These are phyloP conservation scores for Hypoxylon sp. DNA, from an alignment of 2,329 filamentous ascomycete species.

Conservation along the genomic window DNA sequence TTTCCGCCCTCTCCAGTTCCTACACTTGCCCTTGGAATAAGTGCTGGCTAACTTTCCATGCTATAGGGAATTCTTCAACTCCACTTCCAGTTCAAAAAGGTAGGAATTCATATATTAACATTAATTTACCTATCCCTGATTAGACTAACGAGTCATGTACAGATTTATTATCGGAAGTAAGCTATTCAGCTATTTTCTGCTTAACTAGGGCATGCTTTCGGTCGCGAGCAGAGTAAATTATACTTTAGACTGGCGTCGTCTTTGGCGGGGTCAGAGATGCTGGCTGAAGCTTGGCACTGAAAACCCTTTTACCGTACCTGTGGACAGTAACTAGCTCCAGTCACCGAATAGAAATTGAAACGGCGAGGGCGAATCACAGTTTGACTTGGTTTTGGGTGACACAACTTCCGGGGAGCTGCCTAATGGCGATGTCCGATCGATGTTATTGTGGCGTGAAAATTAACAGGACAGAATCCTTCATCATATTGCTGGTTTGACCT, in stretches of 20 bases:
- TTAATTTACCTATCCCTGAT: neutral
- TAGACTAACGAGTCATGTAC: conserved; percentile 39
- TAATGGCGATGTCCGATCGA: conserved; percentile 23
- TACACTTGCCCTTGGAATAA: conserved; percentile 26
- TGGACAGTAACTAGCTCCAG: conserved; percentile 10
- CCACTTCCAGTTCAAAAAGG: conserved; percentile 99
- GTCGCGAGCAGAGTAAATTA: conserved; percentile 12
- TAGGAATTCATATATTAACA: conserved; percentile 55
- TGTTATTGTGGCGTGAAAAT: neutral
- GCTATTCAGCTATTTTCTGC: neutral
- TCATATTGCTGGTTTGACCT: neutral
- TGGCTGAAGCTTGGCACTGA: conserved; percentile 9
- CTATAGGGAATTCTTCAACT: conserved; percentile 89
- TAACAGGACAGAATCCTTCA: neutral
- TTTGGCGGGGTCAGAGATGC: neutral
- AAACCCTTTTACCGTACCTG: conserved; percentile 13
- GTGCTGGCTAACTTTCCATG: conserved; percentile 45
- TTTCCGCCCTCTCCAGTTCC: conserved; percentile 34
- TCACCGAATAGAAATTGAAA: conserved; percentile 16
- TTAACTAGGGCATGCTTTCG: conserved; percentile 6
- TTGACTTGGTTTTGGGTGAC: conserved; percentile 38
- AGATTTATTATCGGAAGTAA: conserved; percentile 58
- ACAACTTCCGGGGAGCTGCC: conserved; percentile 42
- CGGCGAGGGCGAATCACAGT: conserved; percentile 30
- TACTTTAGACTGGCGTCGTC: neutral